Conservation (phyloP, 1,284 basidiomycete species). For the Ceratobasidium sp. region DNA sequence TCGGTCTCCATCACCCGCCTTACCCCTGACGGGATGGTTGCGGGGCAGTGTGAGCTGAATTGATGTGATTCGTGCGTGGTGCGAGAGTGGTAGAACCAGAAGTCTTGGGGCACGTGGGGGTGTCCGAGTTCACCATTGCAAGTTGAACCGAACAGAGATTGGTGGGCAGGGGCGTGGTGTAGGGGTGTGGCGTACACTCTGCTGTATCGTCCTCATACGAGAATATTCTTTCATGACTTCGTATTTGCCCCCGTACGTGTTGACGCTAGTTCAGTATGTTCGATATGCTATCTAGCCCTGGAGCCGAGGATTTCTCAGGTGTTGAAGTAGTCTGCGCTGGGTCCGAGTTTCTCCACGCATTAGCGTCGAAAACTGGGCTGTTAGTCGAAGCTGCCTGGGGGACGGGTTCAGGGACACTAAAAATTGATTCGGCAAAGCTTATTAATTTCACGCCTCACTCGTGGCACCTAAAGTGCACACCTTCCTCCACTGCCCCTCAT, state of each 20-base stretch:
- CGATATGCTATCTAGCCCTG: not conserved
- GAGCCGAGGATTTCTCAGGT: not conserved
- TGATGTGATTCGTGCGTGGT: not conserved
- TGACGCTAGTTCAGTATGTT: not conserved
- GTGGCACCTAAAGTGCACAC: not conserved
- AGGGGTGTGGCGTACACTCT: not conserved
- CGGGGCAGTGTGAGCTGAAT: not conserved
- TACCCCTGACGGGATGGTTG: not conserved
- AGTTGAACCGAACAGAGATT: not conserved
- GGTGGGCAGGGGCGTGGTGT: not conserved
- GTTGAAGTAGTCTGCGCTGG: not conserved
- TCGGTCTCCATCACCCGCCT: not conserved
- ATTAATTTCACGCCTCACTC: not conserved
- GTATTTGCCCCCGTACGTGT: not conserved
- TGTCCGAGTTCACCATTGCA: not conserved
- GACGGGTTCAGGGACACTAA: not conserved
- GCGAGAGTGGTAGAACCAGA: not conserved
- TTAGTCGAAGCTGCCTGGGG: not conserved
- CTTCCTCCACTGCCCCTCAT: not conserved
- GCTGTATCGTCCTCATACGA: not conserved
- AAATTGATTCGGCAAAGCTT: not conserved
- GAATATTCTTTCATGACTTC: not conserved
- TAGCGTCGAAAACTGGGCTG: not conserved
- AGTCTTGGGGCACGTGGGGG: not conserved
- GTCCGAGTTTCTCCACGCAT: not conserved